phyloP scores from a whole-genome alignment of 805 yeast species.

The Trichomonascus vanleenenianus region DNA sequence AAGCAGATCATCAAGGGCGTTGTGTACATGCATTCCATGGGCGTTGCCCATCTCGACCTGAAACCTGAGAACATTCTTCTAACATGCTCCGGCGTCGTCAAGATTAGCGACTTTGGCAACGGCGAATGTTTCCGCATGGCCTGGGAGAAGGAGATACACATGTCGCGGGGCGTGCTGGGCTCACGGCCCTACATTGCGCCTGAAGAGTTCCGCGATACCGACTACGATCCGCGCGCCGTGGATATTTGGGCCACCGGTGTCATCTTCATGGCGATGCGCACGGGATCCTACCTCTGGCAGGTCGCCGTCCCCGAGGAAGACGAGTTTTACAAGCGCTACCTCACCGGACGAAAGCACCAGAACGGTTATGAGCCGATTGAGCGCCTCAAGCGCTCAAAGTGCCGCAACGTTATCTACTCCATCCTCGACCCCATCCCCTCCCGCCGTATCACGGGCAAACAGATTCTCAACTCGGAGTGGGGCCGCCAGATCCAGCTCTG shows the following conservation, averaged over 20 bases:
- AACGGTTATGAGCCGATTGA: constrained; percentile 91
- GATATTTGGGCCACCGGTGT: constrained; percentile 89
- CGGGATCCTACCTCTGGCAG: constrained; percentile 90
- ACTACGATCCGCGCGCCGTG: constrained; percentile 66
- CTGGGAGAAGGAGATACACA: constrained; percentile 68
- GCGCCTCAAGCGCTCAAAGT: constrained; percentile 69
- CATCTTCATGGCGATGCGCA: constrained; percentile 67
- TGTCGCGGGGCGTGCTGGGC: constrained; percentile 66
- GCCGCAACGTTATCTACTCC: constrained; percentile 87
- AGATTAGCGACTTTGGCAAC: constrained; percentile 81
- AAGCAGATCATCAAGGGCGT: constrained; percentile 80
- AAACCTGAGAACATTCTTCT: constrained; percentile 82
- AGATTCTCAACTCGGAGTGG: constrained; percentile 89
- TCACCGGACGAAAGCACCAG: constrained; percentile 68
- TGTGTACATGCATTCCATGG: constrained; percentile 76
- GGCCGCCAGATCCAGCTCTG: constrained; percentile 80
- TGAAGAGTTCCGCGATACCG: constrained; percentile 55
- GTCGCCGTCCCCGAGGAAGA: constrained; percentile 65
- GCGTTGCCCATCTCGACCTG: constrained; percentile 87
- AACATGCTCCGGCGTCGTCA: constrained; percentile 54
- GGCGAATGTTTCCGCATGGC: constrained; percentile 83
- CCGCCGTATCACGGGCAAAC: constrained; percentile 78
- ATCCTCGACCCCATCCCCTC: constrained; percentile 83
- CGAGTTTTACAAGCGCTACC: constrained; percentile 67
- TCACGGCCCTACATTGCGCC: constrained; percentile 89